Base-by-base conservation (phyloP, 139 green algal genomes). In the Tetradesmus obliquus region DNA sequence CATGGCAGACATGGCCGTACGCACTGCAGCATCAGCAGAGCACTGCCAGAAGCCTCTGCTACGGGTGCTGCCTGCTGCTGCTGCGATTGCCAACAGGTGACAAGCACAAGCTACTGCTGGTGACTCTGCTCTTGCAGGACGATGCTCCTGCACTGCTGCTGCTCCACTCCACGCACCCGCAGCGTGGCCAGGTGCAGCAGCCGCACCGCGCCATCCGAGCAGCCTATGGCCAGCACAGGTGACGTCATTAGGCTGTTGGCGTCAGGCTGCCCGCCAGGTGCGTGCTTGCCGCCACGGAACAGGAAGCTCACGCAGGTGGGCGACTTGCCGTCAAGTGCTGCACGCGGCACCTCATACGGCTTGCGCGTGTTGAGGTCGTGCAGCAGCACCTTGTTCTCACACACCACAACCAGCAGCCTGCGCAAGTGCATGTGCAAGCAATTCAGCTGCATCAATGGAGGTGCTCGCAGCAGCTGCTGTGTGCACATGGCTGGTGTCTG, bases 361-460 rank as follows among this genome's bases (percentile, higher is more conserved):
- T 88, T 88, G 10, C 86, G 81, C 20, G 53, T 91, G 55, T 91
- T 87, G 82, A 96, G 91, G 91, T 96, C 93, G 45, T 92, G 86
- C 86, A 96, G 54, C 62, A 96, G 66, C 82, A 95, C 45, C 90
- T 95, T 95, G 85, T 58, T 72, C 74, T 96, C 94, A 86, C 92
- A 94, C 6, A 93, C 93, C 0, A 95, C 55, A 32, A 95, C 86
- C 60, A 96, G 82, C 90, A 95, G 90, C 91, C 94, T 95, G 92
- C 55, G 79, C 24, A 83, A 9, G 17, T 24, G 17, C 24, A n/a
- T 15, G 24, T 51, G 79, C 79, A 54, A 83, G 24, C 32, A 55
- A 57, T 10, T 17, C 62, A 60, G 10, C 32, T 45, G 32, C 32
- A 45, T 51, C 5, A 58, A 62, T 51, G 86, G 6, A 55, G 12